Conservation (phyloP, 2,329 filamentous ascomycete species). For the Incumbomyces delicatus region DNA sequence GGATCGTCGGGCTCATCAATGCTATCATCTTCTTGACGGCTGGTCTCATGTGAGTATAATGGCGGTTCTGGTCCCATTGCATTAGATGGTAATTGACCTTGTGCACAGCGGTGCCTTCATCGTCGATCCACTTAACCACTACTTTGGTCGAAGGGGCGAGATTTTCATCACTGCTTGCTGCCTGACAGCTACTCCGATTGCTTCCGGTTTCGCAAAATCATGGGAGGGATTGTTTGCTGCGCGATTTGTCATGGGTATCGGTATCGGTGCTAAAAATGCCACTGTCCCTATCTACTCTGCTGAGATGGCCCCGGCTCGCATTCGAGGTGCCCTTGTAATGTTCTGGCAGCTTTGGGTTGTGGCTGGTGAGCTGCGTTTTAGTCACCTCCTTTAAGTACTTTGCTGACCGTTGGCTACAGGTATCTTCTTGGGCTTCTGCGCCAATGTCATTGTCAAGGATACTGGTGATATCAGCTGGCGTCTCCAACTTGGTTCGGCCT, state of each 20-base stretch:
- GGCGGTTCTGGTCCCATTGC: constrained; percentile 26
- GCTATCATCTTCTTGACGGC: constrained; percentile 49
- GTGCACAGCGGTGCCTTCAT: constrained; percentile 40
- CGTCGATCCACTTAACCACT: constrained; percentile 23
- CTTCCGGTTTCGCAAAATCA: constrained; percentile 20
- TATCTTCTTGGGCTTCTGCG: constrained; percentile 57
- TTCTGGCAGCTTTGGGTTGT: constrained; percentile 27
- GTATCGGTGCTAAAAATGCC: constrained; percentile 24
- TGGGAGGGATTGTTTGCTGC: constrained; percentile 22
- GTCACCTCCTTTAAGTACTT: constrained; percentile 32
- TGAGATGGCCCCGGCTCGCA: constrained; percentile 21
- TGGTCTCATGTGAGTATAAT: constrained; percentile 41
- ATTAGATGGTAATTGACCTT: neutral
- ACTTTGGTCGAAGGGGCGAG: constrained; percentile 22
- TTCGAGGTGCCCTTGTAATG: constrained; percentile 24
- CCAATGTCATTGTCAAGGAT: constrained; percentile 54
- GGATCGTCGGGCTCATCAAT: constrained; percentile 38
- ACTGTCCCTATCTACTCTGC: constrained; percentile 24
- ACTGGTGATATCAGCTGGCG: constrained; percentile 52
- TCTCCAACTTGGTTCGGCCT: constrained; percentile 54
- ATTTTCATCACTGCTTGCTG: constrained; percentile 27
- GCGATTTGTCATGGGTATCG: constrained; percentile 24
- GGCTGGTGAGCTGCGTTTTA: constrained; percentile 19
- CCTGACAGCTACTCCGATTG: constrained; percentile 23
- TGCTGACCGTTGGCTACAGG: constrained; percentile 37